phyloP scores from a whole-genome alignment of 225 moss, liverwort and hornwort genomes.

The Bryoerythrophyllum caledonicum region DNA sequence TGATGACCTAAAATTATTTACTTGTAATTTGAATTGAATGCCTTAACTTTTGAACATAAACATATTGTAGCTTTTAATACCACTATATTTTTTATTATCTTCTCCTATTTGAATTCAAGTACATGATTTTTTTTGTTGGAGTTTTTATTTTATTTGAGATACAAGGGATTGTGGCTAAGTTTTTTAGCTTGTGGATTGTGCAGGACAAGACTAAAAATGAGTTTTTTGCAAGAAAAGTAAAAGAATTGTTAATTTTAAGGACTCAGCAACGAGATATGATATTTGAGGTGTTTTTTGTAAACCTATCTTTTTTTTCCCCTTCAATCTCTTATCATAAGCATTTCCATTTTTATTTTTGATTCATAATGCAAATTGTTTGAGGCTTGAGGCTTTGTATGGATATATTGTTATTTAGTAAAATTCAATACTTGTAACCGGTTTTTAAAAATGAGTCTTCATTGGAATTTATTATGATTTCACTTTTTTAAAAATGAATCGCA shows the following conservation, averaged over 20 bases:
- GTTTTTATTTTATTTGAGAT: too few species aligned
- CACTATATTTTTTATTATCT: neutral
- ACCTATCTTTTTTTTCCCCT: neutral
- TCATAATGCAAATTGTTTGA: neutral
- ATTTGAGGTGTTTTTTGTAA: slow-evolving; percentile 21
- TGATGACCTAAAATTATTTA: neutral
- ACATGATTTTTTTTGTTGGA: neutral
- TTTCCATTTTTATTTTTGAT: neutral
- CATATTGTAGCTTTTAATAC: neutral
- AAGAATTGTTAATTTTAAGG: slow-evolving; percentile 39
- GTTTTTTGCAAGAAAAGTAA: slow-evolving; percentile 37
- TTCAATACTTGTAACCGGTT: too few species aligned
- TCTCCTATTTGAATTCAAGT: neutral
- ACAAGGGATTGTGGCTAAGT: too few species aligned
- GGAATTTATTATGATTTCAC: too few species aligned
- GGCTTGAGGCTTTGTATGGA: neutral
- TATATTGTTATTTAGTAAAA: neutral
- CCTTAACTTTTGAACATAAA: neutral
- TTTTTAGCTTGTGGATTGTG: neutral
- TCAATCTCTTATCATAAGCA: neutral
- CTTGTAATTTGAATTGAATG: too few species aligned
- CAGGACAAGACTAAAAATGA: slow-evolving; percentile 40
- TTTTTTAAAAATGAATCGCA: too few species aligned
- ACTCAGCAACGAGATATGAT: slow-evolving; percentile 34
- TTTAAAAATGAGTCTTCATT: too few species aligned